phyloP scores from a whole-genome alignment of 2,329 filamentous ascomycete genomes.

The Pseudofabraea citricarpa region DNA sequence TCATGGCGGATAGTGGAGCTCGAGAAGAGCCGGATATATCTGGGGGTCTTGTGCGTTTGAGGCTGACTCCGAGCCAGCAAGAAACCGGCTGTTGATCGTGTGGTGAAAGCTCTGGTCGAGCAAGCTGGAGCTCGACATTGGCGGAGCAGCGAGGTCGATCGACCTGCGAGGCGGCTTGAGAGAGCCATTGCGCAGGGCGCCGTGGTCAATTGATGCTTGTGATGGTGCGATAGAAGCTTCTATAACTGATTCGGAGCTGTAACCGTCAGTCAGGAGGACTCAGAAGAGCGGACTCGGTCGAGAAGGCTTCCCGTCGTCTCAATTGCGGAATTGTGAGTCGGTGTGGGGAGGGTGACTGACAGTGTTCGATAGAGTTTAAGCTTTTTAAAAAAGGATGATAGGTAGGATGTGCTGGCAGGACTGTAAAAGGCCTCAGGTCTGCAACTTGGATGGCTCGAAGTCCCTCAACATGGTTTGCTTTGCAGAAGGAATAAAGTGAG shows the following conservation, averaged over 20 bases:
- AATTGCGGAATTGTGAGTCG: background rate
- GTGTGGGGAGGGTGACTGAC: background rate
- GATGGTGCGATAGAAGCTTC: no score
- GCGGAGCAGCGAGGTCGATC: slow-evolving; percentile 26
- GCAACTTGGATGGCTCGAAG: slow-evolving; percentile 12
- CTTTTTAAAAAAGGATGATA: slow-evolving; percentile 2
- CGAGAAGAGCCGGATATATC: slow-evolving; percentile 25
- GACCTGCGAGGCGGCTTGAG: slow-evolving; percentile 23
- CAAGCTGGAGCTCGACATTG: slow-evolving; percentile 20
- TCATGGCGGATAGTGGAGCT: slow-evolving; percentile 19
- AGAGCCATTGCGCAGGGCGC: slow-evolving; percentile 26
- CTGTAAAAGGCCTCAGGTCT: slow-evolving; percentile 19
- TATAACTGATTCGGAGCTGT: no score
- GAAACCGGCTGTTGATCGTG: slow-evolving; percentile 19
- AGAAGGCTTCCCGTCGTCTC: no score
- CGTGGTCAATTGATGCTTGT: slow-evolving; percentile 21
- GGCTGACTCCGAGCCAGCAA: slow-evolving; percentile 18
- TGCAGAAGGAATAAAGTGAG: no score
- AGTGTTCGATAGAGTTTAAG: no score
- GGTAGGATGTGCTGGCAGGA: slow-evolving; percentile 29
- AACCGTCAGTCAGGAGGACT: no score
- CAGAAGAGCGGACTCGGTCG: no score
- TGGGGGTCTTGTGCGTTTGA: slow-evolving; percentile 17
- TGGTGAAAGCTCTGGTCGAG: slow-evolving; percentile 23
- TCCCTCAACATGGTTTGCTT: slow-evolving; percentile 15